A percentile compares a stretch with the other conserved stretches of the same genome.
phyloP scores from a whole-genome alignment of 2,329 filamentous ascomycete species.

The Calycina marina region DNA sequence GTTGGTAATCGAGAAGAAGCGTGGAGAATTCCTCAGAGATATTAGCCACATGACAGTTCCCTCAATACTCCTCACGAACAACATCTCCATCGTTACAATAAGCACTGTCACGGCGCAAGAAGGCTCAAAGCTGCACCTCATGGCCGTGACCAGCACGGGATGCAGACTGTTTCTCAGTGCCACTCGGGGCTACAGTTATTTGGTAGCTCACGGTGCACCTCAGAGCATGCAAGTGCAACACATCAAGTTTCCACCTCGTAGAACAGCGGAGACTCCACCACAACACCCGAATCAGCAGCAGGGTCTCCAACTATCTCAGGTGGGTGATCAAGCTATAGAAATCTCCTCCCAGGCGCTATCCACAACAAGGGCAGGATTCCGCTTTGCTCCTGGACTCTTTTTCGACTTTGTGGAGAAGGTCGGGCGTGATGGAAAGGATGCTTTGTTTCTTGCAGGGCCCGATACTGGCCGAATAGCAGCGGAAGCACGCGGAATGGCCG shows the following conservation, averaged over 20 bases:
- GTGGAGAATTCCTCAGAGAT: constrained; percentile 49
- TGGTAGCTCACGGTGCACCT: constrained; percentile 43
- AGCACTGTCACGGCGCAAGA: constrained; percentile 70
- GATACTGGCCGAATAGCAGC: constrained; percentile 74
- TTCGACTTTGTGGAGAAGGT: constrained; percentile 63
- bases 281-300: no score
- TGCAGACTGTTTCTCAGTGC: constrained; percentile 87
- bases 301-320: constrained; percentile 13
- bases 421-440: constrained; percentile 43
- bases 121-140: constrained; percentile 70
- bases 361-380: constrained; percentile 35
- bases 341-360: constrained; percentile 33
- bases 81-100: constrained; percentile 66
- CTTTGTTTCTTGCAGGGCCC: constrained; percentile 72
- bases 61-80: constrained; percentile 54
- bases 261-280: constrained; percentile 16
- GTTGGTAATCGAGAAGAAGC: constrained; percentile 47
- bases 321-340: constrained; percentile 15
- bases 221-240: constrained; percentile 97
- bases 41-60: constrained; percentile 76
- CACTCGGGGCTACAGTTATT: constrained; percentile 56
- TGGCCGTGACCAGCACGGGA: constrained; percentile 81
- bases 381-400: constrained; percentile 81
- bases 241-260: constrained; percentile 74
- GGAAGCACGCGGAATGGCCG: constrained; percentile 26